phyloP scores from a whole-genome alignment of 768 basidiomycete genomes.

The Kwoniella bestiolae region DNA sequence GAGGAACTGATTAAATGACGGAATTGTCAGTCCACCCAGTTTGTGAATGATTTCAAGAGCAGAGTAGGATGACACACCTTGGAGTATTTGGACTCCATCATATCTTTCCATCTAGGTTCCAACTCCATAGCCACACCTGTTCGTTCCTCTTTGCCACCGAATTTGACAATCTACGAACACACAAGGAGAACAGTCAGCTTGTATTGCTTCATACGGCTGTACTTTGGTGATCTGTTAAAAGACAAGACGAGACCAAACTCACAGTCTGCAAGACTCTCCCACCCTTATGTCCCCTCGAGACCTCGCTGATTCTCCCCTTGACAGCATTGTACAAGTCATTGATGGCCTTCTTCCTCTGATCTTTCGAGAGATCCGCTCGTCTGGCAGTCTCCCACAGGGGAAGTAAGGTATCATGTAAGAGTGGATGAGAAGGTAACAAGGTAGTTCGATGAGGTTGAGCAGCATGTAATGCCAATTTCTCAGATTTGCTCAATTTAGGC shows the following conservation, averaged over 20 bases:
- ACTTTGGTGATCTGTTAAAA: too few species aligned
- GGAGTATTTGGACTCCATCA: constrained; percentile 86
- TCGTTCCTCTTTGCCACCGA: constrained; percentile 73
- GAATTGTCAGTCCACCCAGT: neutral
- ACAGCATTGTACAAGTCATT: constrained; percentile 74
- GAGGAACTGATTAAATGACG: constrained; percentile 42
- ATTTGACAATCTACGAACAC: constrained; percentile 66
- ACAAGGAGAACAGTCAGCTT: neutral
- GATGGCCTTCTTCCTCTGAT: constrained; percentile 76
- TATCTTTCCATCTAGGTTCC: constrained; percentile 74
- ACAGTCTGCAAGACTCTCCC: constrained; percentile 63
- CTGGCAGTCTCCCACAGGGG: constrained; percentile 56
- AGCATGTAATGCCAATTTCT: constrained; percentile 52
- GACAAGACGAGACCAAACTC: constrained; percentile 62
- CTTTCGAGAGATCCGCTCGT: constrained; percentile 61
- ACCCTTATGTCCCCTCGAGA: constrained; percentile 89
- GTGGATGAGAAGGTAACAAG: constrained; percentile 51
- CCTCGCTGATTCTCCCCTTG: constrained; percentile 79
- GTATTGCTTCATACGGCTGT: too few species aligned
- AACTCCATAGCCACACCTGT: constrained; percentile 82
- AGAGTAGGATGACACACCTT: constrained; percentile 66
- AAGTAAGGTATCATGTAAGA: constrained; percentile 51
- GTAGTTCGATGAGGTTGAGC: constrained; percentile 56
- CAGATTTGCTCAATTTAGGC: constrained; percentile 48
- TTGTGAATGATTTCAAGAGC: neutral